A percentile compares a stretch with the other conserved stretches of the same genome.
Evolutionary conservation across 1,139 yeast genomes (phyloP).

Genomic region (Blastobotrys persicus): DNA sequence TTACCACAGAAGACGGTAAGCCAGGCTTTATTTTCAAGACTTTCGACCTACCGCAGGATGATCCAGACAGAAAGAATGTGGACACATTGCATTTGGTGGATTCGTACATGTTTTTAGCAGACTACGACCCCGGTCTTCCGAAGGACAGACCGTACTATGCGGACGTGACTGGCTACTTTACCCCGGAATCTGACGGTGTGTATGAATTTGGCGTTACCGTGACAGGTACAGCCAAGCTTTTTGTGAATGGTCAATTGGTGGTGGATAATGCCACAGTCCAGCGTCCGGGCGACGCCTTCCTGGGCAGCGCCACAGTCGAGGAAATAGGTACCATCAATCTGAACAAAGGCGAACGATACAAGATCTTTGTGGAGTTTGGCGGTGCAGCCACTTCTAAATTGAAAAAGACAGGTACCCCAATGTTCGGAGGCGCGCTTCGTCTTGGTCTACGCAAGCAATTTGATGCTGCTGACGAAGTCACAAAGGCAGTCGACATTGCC

Average conservation of each 20-base stretch:
- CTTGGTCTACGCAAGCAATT: slow-evolving; percentile 22
- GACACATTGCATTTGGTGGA: slow-evolving; percentile 40
- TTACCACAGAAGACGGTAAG: slow-evolving; percentile 37
- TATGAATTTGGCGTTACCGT: slow-evolving; percentile 53
- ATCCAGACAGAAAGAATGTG: slow-evolving; percentile 39
- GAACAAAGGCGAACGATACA: slow-evolving; percentile 45
- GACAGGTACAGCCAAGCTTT: slow-evolving; percentile 54
- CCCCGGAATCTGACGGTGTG: slow-evolving; percentile 48
- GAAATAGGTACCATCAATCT: slow-evolving; percentile 42
- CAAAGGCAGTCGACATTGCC: slow-evolving; percentile 45
- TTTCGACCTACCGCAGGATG: slow-evolving; percentile 42
- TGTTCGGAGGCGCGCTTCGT: slow-evolving; percentile 39
- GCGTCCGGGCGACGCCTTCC: slow-evolving; percentile 47
- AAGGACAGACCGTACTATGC: slow-evolving; percentile 40
- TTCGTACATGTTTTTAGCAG: slow-evolving; percentile 47
- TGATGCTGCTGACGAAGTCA: slow-evolving; percentile 35
- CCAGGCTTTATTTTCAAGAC: slow-evolving; percentile 45
- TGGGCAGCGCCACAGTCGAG: slow-evolving; percentile 54
- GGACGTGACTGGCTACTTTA: slow-evolving; percentile 48
- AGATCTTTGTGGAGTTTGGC: slow-evolving; percentile 51
- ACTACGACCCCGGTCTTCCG: slow-evolving; percentile 43
- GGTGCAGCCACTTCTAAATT: slow-evolving; percentile 45
- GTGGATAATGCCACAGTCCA: slow-evolving; percentile 59
- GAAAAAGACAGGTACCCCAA: slow-evolving; percentile 34
- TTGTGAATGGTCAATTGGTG: slow-evolving; percentile 50